phyloP scores from a whole-genome alignment of 441 rosid species.

The Erodium trifolium region DNA sequence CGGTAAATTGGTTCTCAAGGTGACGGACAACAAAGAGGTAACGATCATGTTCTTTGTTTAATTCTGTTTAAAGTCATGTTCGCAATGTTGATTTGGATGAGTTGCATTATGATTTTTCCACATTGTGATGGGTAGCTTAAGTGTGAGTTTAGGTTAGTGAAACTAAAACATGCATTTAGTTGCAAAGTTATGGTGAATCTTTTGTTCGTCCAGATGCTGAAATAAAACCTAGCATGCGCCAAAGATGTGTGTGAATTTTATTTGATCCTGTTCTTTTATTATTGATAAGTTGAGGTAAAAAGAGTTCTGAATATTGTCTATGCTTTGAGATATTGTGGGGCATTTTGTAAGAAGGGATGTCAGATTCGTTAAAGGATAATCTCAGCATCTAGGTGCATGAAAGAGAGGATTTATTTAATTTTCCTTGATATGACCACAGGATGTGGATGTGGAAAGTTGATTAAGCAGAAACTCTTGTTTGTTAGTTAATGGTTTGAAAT shows the following conservation, averaged over 20 bases:
- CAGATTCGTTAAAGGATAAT: background rate
- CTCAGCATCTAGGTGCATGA: background rate
- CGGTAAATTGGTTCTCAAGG: constrained; percentile 91
- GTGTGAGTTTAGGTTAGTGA: background rate
- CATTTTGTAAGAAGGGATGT: background rate
- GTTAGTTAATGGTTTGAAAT: background rate
- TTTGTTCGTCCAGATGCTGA: background rate
- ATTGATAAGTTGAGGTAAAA: background rate
- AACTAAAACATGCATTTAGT: background rate
- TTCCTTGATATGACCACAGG: background rate
- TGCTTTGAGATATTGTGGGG: background rate
- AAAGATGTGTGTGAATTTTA: background rate
- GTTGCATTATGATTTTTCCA: background rate
- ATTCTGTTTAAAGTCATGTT: background rate
- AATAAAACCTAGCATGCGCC: background rate
- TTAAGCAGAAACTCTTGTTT: background rate
- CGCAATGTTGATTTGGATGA: background rate
- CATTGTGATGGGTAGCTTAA: background rate
- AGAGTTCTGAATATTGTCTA: background rate
- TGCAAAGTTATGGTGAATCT: background rate
- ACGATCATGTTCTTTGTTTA: background rate
- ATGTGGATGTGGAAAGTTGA: background rate
- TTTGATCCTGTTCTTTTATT: background rate
- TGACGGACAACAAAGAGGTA: constrained; percentile 93
- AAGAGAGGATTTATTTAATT: background rate